These are phyloP conservation scores for Penicillium waksmanii DNA, from an alignment of 495 filamentous ascomycete species.

Conservation along the genomic window DNA sequence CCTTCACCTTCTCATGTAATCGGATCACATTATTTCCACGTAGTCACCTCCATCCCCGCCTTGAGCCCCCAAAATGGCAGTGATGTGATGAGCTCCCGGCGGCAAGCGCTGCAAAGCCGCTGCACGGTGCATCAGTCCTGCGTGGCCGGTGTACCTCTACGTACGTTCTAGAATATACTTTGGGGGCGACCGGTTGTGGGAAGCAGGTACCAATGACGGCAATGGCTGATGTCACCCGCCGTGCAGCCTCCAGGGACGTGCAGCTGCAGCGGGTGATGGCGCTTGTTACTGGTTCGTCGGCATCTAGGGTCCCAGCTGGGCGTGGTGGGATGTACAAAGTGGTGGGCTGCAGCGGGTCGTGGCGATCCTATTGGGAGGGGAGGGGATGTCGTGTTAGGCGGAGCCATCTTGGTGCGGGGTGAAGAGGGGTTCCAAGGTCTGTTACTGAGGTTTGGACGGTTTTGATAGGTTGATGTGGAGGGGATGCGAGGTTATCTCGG, in stretches of 20 bases:
- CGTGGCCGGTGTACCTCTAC: not conserved
- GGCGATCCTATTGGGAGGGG: constrained; percentile 6
- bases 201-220: constrained; percentile 11
- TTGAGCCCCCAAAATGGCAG: constrained; percentile 6
- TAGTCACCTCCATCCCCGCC: constrained; percentile 1
- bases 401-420: constrained; percentile 1
- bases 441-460: not conserved
- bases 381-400: not conserved
- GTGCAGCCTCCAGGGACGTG: constrained; percentile 12
- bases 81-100: constrained; percentile 9
- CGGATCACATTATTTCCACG: constrained; percentile 21
- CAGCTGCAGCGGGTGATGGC: constrained; percentile 18
- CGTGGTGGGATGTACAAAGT: not conserved
- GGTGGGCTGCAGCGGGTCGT: constrained; percentile 1
- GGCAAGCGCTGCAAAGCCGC: constrained; percentile 8
- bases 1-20: not conserved
- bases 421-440: not conserved
- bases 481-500: constrained; percentile 5
- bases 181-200: not conserved
- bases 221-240: constrained; percentile 24
- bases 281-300: constrained; percentile 13
- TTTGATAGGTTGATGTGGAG: not conserved
- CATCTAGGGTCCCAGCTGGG: not conserved
- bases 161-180: constrained; percentile 7
- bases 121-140: constrained; percentile 5